phyloP scores from a whole-genome alignment of 129 eudicot genomes.

The Deinandra increscens region DNA sequence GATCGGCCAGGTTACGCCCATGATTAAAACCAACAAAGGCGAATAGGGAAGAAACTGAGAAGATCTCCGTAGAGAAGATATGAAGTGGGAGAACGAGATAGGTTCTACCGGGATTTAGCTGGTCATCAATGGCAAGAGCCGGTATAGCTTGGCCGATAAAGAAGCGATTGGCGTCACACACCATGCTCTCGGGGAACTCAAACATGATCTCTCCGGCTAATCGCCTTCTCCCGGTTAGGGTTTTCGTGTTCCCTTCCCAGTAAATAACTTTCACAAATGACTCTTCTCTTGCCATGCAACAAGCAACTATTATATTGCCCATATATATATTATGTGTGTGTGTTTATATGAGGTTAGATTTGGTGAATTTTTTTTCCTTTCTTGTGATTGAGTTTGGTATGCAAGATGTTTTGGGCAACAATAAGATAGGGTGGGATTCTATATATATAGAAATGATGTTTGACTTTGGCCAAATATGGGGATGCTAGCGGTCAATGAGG shows the following conservation, averaged over 20 bases:
- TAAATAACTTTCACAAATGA: slow-evolving; percentile 40
- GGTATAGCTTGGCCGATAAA: slow-evolving; percentile 65
- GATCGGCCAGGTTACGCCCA: slow-evolving; percentile 6
- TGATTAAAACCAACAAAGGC: slow-evolving; percentile 24
- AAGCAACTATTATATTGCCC: slow-evolving; percentile 35
- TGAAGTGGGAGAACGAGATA: slow-evolving; percentile 79
- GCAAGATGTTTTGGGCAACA: neutral
- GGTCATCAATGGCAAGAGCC: slow-evolving; percentile 50
- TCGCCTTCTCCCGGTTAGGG: slow-evolving; percentile 25
- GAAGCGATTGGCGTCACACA: slow-evolving; percentile 70
- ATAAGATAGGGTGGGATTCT: slow-evolving; percentile 4
- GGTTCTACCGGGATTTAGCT: slow-evolving; percentile 48
- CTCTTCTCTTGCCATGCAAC: slow-evolving; percentile 3
- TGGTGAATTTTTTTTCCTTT: neutral
- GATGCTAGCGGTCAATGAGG: slow-evolving; percentile 1
- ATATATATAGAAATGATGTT: neutral
- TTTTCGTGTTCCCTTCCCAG: slow-evolving; percentile 48
- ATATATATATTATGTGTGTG: neutral
- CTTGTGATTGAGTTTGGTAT: neutral
- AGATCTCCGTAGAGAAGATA: slow-evolving; percentile 40
- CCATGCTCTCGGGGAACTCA: slow-evolving; percentile 75
- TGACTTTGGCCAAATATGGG: neutral
- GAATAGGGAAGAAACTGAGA: slow-evolving; percentile 54
- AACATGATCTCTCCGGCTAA: slow-evolving; percentile 88
- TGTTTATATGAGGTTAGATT: neutral